Evolutionary conservation across 73 alveolate genomes (phyloP).

Genomic region (Paramecium biaurelia): DNA sequence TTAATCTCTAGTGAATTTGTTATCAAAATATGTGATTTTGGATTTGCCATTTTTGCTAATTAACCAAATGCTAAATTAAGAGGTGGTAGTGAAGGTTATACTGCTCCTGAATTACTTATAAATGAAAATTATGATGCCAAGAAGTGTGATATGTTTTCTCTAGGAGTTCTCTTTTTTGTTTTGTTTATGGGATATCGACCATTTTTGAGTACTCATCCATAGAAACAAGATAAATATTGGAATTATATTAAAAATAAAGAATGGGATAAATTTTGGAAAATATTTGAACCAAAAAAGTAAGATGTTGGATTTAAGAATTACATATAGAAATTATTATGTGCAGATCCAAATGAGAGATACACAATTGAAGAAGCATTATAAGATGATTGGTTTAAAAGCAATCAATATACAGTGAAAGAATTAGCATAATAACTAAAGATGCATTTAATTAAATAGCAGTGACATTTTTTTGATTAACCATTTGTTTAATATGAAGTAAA

Average conservation of each 20-base stretch:
- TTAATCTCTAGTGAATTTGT: background rate
- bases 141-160: slow-evolving; percentile 17
- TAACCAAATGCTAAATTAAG: background rate
- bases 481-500: background rate
- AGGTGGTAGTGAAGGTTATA: slow-evolving; percentile 34
- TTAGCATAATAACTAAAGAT: background rate
- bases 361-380: background rate
- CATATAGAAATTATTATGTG: background rate
- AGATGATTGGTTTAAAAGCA: background rate
- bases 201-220: background rate
- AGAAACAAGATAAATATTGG: background rate
- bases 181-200: background rate
- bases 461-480: background rate
- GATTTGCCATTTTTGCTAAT: slow-evolving; percentile 24
- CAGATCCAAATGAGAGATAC: background rate
- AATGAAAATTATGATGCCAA: background rate
- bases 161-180: slow-evolving; percentile 31
- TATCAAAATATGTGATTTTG: slow-evolving; percentile 45
- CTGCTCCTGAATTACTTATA: slow-evolving; percentile 11
- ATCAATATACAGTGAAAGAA: background rate
- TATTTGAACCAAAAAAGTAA: background rate
- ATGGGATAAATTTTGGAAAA: slow-evolving; percentile 11
- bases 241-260: background rate
- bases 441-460: background rate
- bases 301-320: background rate